Evolutionary conservation across 306 rosid species (phyloP).

Genomic region (Pueraria montana): DNA sequence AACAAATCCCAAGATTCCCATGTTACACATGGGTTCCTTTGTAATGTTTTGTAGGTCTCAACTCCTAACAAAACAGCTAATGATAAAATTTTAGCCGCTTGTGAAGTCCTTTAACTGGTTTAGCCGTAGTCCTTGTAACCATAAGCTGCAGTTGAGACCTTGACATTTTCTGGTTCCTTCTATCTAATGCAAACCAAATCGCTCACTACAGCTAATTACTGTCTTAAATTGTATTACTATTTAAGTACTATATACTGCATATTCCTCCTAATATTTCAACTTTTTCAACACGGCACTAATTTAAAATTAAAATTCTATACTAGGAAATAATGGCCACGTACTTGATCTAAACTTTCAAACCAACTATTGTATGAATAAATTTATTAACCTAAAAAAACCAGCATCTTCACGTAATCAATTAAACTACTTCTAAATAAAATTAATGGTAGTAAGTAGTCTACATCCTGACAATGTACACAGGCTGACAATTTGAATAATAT

Average conservation of each 20-base stretch:
- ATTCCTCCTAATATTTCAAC: background rate
- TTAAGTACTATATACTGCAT: background rate
- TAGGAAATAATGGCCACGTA: background rate
- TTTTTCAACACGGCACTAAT: background rate
- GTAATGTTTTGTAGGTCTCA: conserved; percentile 28
- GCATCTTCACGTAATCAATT: background rate
- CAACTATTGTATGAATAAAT: background rate
- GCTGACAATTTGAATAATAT: background rate
- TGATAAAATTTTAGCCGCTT: conserved; percentile 1
- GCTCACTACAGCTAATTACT: background rate
- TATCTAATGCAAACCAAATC: conserved; percentile 13
- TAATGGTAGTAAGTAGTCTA: background rate
- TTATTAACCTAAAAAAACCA: background rate
- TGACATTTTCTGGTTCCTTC: background rate
- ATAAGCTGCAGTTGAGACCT: background rate
- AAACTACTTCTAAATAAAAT: background rate
- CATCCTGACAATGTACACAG: background rate
- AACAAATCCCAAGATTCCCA: background rate
- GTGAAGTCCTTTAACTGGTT: conserved; percentile 3
- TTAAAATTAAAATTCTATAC: background rate
- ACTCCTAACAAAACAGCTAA: background rate
- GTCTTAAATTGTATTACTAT: background rate
- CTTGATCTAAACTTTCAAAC: conserved; percentile 34
- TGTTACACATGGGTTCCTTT: background rate
- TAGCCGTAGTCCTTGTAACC: conserved; percentile 1